These are phyloP conservation scores for Neurospora cerealis DNA, from an alignment of 495 filamentous ascomycete genomes.

Conservation along the genomic window DNA sequence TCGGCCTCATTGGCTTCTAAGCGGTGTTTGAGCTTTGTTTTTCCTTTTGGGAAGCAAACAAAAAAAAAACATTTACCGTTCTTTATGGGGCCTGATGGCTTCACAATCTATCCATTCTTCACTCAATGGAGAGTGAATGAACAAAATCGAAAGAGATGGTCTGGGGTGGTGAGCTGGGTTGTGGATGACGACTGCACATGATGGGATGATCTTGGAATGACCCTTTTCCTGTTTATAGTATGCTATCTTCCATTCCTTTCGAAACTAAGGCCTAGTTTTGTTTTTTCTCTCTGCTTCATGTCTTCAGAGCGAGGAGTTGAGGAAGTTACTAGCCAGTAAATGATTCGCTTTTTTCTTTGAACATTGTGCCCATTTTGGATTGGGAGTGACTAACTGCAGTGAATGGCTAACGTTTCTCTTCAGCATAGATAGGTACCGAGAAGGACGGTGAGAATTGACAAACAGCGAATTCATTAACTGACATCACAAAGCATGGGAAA, in stretches of 20 bases:
- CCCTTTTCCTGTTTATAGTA: not conserved
- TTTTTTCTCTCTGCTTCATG: not conserved
- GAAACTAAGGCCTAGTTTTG: not conserved
- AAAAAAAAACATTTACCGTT: not conserved
- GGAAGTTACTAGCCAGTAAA: not conserved
- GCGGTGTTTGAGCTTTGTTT: not conserved
- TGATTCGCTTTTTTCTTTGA: not conserved
- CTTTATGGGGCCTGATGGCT: not conserved
- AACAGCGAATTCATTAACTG: not conserved
- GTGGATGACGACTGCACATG: not conserved
- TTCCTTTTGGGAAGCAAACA: not conserved
- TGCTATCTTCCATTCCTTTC: not conserved
- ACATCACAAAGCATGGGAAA: not conserved
- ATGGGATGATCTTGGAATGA: not conserved
- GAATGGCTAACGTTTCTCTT: not conserved
- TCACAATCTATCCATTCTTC: not conserved
- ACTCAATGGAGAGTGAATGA: not conserved
- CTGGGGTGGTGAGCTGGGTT: not conserved
- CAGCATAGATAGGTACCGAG: not conserved
- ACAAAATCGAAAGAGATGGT: not conserved
- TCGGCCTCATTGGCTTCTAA: conserved; percentile 14
- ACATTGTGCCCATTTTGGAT: not conserved
- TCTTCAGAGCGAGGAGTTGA: not conserved
- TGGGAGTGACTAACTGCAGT: not conserved
- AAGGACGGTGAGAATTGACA: not conserved